These are phyloP conservation scores for Saccharomycodes ludwigii DNA, from an alignment of 805 yeast species.

Conservation along the genomic window DNA sequence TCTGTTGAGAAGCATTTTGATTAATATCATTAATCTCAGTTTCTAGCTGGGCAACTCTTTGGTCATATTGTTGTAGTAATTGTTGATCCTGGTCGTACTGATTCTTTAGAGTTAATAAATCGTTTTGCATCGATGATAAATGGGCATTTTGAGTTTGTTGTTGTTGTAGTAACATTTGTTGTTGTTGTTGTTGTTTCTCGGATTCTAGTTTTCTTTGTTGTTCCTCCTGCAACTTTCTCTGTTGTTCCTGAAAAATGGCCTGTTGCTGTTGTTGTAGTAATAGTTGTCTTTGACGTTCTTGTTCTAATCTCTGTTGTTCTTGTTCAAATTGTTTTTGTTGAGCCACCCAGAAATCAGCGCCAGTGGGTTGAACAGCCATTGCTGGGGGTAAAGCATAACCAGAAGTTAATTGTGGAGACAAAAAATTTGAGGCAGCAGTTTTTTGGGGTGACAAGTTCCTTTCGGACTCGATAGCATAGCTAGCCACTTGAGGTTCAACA, in stretches of 20 bases:
- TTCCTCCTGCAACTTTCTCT: conserved; percentile 47
- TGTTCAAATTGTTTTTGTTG: conserved; percentile 43
- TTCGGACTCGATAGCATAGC: no score
- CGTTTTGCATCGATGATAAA: conserved; percentile 73
- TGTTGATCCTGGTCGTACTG: conserved; percentile 81
- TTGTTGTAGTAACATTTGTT: conserved; percentile 55
- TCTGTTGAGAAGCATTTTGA: conserved; percentile 56
- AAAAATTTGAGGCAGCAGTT: conserved; percentile 30
- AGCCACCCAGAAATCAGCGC: conserved; percentile 31
- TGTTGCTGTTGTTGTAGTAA: conserved; percentile 67
- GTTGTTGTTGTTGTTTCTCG: conserved; percentile 59
- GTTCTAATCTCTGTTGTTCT: conserved; percentile 48
- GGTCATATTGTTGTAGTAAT: conserved; percentile 76
- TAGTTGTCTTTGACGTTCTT: conserved; percentile 52
- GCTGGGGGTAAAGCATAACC: conserved; percentile 26
- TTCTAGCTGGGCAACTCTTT: conserved; percentile 72
- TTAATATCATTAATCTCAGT: conserved; percentile 50
- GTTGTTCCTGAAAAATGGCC: conserved; percentile 58
- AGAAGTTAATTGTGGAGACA: conserved; percentile 35
- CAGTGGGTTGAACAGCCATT: conserved; percentile 42
- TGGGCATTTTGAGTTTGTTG: conserved; percentile 68
- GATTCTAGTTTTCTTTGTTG: conserved; percentile 62
- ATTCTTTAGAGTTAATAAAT: conserved; percentile 56
- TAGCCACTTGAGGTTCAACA: no score
- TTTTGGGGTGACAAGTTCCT: no score